These are phyloP conservation scores for Kluyveromyces starmeri DNA, from an alignment of 805 yeast species.

Conservation along the genomic window DNA sequence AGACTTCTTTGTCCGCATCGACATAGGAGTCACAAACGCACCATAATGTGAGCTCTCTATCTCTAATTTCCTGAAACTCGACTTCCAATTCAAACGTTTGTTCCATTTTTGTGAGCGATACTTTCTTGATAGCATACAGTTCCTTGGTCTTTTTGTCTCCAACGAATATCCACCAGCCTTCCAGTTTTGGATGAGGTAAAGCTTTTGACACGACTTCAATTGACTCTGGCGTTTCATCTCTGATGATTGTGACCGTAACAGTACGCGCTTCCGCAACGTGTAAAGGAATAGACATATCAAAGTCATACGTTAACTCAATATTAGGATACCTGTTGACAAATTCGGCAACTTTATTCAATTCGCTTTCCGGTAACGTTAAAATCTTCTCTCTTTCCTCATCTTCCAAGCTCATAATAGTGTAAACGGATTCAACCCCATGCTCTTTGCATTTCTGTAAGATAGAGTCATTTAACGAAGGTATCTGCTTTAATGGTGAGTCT, in stretches of 20 bases:
- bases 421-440: conserved; percentile 57
- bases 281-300: conserved; percentile 36
- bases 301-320: conserved; percentile 54
- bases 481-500: conserved; percentile 69
- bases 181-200: conserved; percentile 49
- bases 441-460: conserved; percentile 47
- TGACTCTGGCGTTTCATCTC: conserved; percentile 76
- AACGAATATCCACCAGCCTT: conserved; percentile 78
- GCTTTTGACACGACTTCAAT: conserved; percentile 47
- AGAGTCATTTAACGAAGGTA: conserved; percentile 52
- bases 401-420: conserved; percentile 66
- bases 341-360: conserved; percentile 62
- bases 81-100: conserved; percentile 49
- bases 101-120: conserved; percentile 41
- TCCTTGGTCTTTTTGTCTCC: conserved; percentile 57
- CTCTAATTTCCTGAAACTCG: conserved; percentile 51
- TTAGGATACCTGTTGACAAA: conserved; percentile 89
- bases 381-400: conserved; percentile 63
- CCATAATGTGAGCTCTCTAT: conserved; percentile 62
- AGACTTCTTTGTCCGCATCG: conserved; percentile 85
- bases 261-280: conserved; percentile 40
- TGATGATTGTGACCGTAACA: conserved; percentile 41
- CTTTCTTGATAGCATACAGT: conserved; percentile 64
- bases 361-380: conserved; percentile 42
- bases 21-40: conserved; percentile 83